Conservation (phyloP, 352 stramenopile species). For the Phytophthora foliorum region DNA sequence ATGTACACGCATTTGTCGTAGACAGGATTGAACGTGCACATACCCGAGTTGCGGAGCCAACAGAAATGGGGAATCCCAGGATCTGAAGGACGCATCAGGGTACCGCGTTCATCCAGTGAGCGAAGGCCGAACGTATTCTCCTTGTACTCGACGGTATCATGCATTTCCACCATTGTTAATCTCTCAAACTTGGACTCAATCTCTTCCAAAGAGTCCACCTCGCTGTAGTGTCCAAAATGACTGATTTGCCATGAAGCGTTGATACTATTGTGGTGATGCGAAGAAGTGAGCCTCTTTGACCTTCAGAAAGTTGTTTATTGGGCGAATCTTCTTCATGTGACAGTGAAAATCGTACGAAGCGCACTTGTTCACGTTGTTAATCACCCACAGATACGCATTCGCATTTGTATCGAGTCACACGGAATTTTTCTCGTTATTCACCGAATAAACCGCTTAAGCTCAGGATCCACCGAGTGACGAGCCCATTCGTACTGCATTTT, state of each 20-base stretch:
- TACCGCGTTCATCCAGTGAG: conserved; percentile 39
- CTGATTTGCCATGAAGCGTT: conserved; percentile 52
- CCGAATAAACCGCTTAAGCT: conserved; percentile 27
- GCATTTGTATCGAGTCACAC: conserved; percentile 30
- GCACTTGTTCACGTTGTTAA: conserved; percentile 48
- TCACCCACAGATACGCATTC: conserved; percentile 33
- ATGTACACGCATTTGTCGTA: conserved; percentile 32
- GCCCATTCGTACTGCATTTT: conserved; percentile 49
- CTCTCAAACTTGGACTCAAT: conserved; percentile 40
- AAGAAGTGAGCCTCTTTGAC: conserved; percentile 56
- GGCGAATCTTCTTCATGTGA: conserved; percentile 29
- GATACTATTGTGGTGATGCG: conserved; percentile 45
- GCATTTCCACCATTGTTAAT: conserved; percentile 43
- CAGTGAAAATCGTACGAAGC: conserved; percentile 22
- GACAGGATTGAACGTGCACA: conserved; percentile 21
- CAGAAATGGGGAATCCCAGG: conserved; percentile 15
- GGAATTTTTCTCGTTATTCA: too few species aligned
- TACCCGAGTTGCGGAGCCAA: conserved; percentile 21
- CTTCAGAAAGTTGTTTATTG: conserved; percentile 46
- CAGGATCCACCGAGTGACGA: conserved; percentile 21
- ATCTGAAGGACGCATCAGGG: conserved; percentile 14
- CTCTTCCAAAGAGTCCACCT: conserved; percentile 33
- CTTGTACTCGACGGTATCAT: conserved; percentile 33
- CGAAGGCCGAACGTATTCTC: conserved; percentile 43
- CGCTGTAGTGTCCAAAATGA: conserved; percentile 47